Percentiles rank a stretch among this genome's conserved stretches.
phyloP scores from a whole-genome alignment of 495 filamentous ascomycete species.

The Talaromyces adpressus region DNA sequence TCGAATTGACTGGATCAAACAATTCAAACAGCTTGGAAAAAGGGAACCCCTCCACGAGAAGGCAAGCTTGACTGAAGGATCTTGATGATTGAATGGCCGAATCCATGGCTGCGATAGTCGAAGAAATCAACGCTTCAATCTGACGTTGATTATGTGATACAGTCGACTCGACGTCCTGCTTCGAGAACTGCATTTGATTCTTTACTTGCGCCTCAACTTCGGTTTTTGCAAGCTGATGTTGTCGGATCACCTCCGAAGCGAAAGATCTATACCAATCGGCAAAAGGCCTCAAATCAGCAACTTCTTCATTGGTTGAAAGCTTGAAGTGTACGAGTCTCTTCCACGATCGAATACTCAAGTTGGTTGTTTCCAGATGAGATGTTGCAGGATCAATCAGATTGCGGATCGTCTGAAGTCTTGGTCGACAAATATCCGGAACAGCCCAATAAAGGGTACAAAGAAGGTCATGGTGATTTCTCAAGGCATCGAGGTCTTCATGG shows the following conservation, averaged over 20 bases:
- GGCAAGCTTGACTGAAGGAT: slow-evolving; percentile 27
- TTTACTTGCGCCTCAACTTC: slow-evolving; percentile 54
- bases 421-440: slow-evolving; percentile 64
- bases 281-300: slow-evolving; percentile 48
- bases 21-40: slow-evolving; percentile 28
- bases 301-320: slow-evolving; percentile 50
- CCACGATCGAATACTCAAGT: slow-evolving; percentile 79
- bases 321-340: slow-evolving; percentile 69
- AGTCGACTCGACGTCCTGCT: slow-evolving; percentile 44
- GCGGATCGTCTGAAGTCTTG: slow-evolving; percentile 62
- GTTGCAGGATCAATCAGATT: slow-evolving; percentile 69
- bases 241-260: slow-evolving; percentile 45
- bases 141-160: slow-evolving; percentile 56
- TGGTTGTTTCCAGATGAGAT: slow-evolving; percentile 81
- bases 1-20: slow-evolving; percentile 28
- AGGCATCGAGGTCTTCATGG: slow-evolving; percentile 70
- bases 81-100: slow-evolving; percentile 36
- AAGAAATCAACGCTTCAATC: slow-evolving; percentile 50
- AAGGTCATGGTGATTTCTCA: slow-evolving; percentile 91
- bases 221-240: slow-evolving; percentile 51
- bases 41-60: slow-evolving; percentile 28
- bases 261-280: slow-evolving; percentile 63
- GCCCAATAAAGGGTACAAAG: slow-evolving; percentile 85
- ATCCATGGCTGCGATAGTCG: slow-evolving; percentile 46
- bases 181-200: slow-evolving; percentile 32